phyloP scores from a whole-genome alignment of 805 yeast genomes.

The Candida nemodendra region DNA sequence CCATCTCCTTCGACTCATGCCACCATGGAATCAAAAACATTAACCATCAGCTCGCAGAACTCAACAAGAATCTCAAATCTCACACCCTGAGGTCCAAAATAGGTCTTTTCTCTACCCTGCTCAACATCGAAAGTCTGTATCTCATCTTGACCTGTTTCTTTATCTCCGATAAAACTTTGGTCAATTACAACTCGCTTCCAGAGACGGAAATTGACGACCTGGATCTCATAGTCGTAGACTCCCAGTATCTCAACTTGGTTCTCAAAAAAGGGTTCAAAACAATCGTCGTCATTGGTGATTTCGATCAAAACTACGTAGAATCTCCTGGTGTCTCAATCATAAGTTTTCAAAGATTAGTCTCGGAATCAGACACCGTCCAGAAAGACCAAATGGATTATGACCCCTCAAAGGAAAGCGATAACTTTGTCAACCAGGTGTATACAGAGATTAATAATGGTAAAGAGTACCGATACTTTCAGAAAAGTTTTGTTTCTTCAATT shows the following conservation, averaged over 20 bases:
- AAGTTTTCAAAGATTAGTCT: conserved; percentile 23
- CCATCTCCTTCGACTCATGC: conserved; percentile 29
- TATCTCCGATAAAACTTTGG: conserved; percentile 36
- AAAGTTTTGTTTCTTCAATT: conserved; percentile 36
- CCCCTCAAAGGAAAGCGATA: conserved; percentile 23
- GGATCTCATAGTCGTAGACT: conserved; percentile 32
- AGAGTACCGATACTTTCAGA: conserved; percentile 30
- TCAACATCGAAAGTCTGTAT: conserved; percentile 19
- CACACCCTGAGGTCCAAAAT: conserved; percentile 25
- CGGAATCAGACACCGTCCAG: conserved; percentile 10
- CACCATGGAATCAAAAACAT: conserved; percentile 28
- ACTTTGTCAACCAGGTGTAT: conserved; percentile 29
- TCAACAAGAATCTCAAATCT: conserved; percentile 23
- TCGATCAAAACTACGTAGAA: conserved; percentile 12
- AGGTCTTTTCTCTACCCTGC: conserved; percentile 24
- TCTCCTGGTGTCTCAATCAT: conserved; percentile 34
- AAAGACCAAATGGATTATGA: conserved; percentile 13
- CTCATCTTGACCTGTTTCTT: conserved; percentile 31
- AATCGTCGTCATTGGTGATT: conserved; percentile 27
- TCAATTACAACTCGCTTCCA: conserved; percentile 47
- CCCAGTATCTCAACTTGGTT: conserved; percentile 8
- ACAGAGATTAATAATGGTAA: conserved; percentile 22
- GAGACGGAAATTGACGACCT: conserved; percentile 36
- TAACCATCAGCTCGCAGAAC: conserved; percentile 34
- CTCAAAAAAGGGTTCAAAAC: conserved; percentile 23